Percentiles rank a stretch among this genome's conserved stretches.
Conservation (phyloP, 768 basidiomycete genomes). For the Suillus plorans region DNA sequence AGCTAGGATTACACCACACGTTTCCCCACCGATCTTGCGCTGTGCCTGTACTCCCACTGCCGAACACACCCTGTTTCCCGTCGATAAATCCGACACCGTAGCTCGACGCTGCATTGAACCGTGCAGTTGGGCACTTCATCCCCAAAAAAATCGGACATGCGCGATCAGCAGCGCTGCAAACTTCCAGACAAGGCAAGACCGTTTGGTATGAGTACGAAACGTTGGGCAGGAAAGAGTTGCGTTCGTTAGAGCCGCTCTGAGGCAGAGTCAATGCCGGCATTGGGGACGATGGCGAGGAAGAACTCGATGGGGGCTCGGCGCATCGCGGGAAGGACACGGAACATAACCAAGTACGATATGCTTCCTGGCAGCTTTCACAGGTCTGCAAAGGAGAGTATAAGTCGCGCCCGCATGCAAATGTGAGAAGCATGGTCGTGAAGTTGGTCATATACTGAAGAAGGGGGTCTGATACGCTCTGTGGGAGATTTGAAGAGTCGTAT, state of each 20-base stretch:
- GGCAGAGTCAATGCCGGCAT: slow-evolving; percentile 52
- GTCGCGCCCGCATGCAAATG: slow-evolving; percentile 79
- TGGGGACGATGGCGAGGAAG: slow-evolving; percentile 31
- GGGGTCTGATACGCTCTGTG: slow-evolving; percentile 44
- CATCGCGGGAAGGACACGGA: slow-evolving; percentile 73
- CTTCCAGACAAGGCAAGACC: slow-evolving; percentile 78
- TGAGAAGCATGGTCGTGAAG: slow-evolving; percentile 71
- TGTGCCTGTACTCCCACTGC: slow-evolving; percentile 49
- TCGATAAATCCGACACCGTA: slow-evolving; percentile 82
- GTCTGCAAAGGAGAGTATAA: slow-evolving; percentile 75
- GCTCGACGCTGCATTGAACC: slow-evolving; percentile 63
- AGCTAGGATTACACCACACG: slow-evolving; percentile 66
- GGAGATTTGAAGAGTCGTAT: slow-evolving; percentile 54
- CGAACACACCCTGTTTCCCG: slow-evolving; percentile 43
- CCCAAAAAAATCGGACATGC: slow-evolving; percentile 75
- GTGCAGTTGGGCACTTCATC: slow-evolving; percentile 62
- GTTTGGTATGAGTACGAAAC: slow-evolving; percentile 49
- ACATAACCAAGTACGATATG: slow-evolving; percentile 81
- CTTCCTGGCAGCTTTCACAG: slow-evolving; percentile 71
- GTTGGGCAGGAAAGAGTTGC: slow-evolving; percentile 51
- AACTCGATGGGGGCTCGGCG: slow-evolving; percentile 46
- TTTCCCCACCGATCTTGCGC: slow-evolving; percentile 72
- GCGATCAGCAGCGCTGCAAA: slow-evolving; percentile 69
- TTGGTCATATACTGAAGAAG: slow-evolving; percentile 64
- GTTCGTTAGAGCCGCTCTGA: slow-evolving; percentile 37